A percentile compares a stretch with the other conserved stretches of the same genome.
These are phyloP conservation scores for Psilocybe azurescens DNA, from an alignment of 768 basidiomycete genomes.

Conservation along the genomic window DNA sequence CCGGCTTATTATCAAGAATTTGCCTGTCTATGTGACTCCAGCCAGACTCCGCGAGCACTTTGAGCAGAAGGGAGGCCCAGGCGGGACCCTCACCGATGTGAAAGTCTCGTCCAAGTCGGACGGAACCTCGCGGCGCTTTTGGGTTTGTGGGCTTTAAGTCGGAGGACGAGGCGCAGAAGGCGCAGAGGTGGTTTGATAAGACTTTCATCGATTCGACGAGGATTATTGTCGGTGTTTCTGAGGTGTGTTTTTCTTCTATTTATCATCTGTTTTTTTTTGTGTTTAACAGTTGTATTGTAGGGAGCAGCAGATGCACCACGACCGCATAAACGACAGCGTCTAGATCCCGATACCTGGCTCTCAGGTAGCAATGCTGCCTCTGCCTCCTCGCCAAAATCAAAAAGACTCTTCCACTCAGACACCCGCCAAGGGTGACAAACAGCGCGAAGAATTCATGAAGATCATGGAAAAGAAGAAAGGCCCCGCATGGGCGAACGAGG, in stretches of 20 bases:
- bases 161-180: slow-evolving; percentile 72
- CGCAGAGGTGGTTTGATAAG: slow-evolving; percentile 83
- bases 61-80: slow-evolving; percentile 60
- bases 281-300: slow-evolving; percentile 37
- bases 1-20: slow-evolving; percentile 82
- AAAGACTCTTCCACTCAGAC: slow-evolving; percentile 11
- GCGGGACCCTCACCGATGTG: slow-evolving; percentile 82
- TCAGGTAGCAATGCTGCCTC: slow-evolving; percentile 18
- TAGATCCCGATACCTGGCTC: slow-evolving; percentile 38
- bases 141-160: slow-evolving; percentile 94
- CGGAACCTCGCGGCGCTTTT: slow-evolving; percentile 86
- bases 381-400: slow-evolving; percentile 8
- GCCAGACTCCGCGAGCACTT: slow-evolving; percentile 72
- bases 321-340: slow-evolving; percentile 71
- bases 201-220: slow-evolving; percentile 84
- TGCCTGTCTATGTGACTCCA: slow-evolving; percentile 73
- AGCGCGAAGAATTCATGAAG: slow-evolving; percentile 71
- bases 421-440: slow-evolving; percentile 38
- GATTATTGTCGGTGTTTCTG: slow-evolving; percentile 76
- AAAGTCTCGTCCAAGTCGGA: slow-evolving; percentile 79
- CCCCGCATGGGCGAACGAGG: slow-evolving; percentile 70
- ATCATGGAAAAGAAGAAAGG: slow-evolving; percentile 77
- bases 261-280: background rate
- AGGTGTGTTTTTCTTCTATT: slow-evolving; percentile 54
- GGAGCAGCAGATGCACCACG: slow-evolving; percentile 73